Percentiles rank a stretch among this genome's conserved stretches.
phyloP scores from a whole-genome alignment of 148 eudicot genomes.

The Beta vulgaris region DNA sequence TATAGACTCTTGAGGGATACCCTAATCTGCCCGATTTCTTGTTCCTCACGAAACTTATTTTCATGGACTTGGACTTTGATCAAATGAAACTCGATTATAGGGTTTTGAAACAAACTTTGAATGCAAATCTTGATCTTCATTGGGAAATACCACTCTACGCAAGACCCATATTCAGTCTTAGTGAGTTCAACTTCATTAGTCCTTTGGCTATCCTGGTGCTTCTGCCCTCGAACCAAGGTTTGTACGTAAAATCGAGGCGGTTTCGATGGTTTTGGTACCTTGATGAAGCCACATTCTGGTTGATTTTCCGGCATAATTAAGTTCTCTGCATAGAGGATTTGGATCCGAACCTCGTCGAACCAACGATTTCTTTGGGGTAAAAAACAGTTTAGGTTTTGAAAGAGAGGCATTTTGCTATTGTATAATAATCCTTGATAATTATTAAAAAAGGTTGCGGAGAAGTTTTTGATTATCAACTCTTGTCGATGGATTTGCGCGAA shows the following conservation, averaged over 20 bases:
- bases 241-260: constrained; percentile 6
- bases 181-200: not conserved
- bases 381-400: too few relatives aligned
- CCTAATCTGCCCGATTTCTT: constrained; percentile 10
- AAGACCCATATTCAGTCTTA: not conserved
- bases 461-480: too few relatives aligned
- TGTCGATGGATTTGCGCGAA: too few relatives aligned
- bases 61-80: constrained; percentile 8
- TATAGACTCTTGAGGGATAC: constrained; percentile 1
- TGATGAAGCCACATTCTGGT: not conserved
- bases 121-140: constrained; percentile 14
- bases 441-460: too few relatives aligned
- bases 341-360: too few relatives aligned
- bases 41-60: not conserved
- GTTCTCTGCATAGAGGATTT: not conserved
- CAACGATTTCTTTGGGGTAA: too few relatives aligned
- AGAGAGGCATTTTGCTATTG: too few relatives aligned
- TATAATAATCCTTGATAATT: too few relatives aligned
- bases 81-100: constrained; percentile 15
- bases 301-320: not conserved
- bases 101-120: not conserved
- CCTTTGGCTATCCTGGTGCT: not conserved
- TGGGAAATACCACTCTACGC: constrained; percentile 1
- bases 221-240: constrained; percentile 1
- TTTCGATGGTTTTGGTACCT: not conserved